Evolutionary conservation across 2,329 filamentous ascomycete genomes (phyloP).

Genomic region (Phyllosticta citribraziliensis): DNA sequence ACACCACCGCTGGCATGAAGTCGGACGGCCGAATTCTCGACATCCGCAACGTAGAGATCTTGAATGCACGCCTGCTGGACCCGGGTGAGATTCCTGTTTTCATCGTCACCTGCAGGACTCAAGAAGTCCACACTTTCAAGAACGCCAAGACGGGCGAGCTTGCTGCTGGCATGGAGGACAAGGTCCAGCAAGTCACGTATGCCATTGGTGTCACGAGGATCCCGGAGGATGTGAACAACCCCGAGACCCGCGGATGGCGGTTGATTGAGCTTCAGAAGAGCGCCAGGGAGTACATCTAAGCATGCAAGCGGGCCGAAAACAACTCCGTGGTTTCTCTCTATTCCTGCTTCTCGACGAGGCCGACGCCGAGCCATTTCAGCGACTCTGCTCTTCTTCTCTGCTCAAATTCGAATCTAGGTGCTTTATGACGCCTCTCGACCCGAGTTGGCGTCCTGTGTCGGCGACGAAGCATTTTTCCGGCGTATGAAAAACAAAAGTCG

Average conservation of each 20-base stretch:
- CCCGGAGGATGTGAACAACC: conserved; percentile 92
- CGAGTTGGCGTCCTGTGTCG: not conserved
- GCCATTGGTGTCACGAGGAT: conserved; percentile 92
- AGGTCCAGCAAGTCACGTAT: conserved; percentile 95
- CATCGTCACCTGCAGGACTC: conserved; percentile 90
- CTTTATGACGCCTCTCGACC: not conserved
- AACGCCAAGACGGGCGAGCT: conserved; percentile 84
- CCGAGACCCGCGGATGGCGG: conserved; percentile 92
- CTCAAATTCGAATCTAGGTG: not conserved
- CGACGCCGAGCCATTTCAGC: not conserved
- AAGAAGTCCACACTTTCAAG: conserved; percentile 94
- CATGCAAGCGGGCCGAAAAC: not conserved
- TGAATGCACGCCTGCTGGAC: conserved; percentile 70
- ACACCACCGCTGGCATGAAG: conserved; percentile 84
- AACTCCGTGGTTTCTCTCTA: not conserved
- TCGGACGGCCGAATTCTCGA: conserved; percentile 93
- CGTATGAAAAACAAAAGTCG: not conserved
- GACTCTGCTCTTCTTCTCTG: not conserved
- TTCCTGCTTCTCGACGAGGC: not conserved
- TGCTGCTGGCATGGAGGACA: conserved; percentile 96
- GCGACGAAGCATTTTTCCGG: not conserved
- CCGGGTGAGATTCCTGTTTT: conserved; percentile 89
- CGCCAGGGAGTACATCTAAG: conserved; percentile 73
- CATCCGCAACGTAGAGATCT: conserved; percentile 85
- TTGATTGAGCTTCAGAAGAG: conserved; percentile 99